Base-by-base conservation (phyloP, 2,329 filamentous ascomycete genomes). In the Fusarium keratoplasticum region DNA sequence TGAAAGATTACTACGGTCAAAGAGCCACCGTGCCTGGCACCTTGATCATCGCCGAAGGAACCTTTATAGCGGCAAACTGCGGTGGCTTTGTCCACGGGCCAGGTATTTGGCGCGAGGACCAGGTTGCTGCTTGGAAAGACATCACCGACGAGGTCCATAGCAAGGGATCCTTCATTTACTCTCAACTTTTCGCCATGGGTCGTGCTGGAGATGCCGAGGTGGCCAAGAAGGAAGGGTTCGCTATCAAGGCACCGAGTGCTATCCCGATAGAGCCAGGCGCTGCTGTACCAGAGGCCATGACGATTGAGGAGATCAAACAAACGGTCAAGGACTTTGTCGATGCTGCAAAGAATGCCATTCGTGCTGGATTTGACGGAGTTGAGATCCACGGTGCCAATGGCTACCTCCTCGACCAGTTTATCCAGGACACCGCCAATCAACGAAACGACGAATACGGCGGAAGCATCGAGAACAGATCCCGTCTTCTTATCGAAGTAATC, bases 281-380 rank as follows among this genome's bases (percentile, higher is more conserved):
- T 0, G 80, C 83, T 0, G 86, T 88, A 0, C 92, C 92, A 1
- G 89, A 87, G 61, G 89, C 87, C 5, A 89, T 95, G 88, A 91
- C 89, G 0, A 82, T 87, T 14, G 82, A 87, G 0, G 92, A 95
- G 29, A 95, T 95, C 61, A 83, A 90, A 57, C 80, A 86, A 1
- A 85, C 91, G 69, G 90, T 92, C 72, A 78, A 81, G 1, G 89
- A 89, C 0, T 94, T 87, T 80, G 88, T 85, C 0, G 84, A 83
- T 0, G 87, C 88, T 0, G 82, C 87, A 0, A 84, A 86, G 72
- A 86, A 89, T 11, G 88, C 92, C 0, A 80, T 94, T 0, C 83
- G 85, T 0, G 90, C 89, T 0, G 93, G 93, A 0, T 92, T 92
- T 35, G 93, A 96, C 75, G 91, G 90, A 0, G 89, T 95, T 54